Percentiles rank a stretch among this genome's conserved stretches.
Evolutionary conservation across 139 green algal species (phyloP).

Genomic region (Chlamydomonas asymmetrica): DNA sequence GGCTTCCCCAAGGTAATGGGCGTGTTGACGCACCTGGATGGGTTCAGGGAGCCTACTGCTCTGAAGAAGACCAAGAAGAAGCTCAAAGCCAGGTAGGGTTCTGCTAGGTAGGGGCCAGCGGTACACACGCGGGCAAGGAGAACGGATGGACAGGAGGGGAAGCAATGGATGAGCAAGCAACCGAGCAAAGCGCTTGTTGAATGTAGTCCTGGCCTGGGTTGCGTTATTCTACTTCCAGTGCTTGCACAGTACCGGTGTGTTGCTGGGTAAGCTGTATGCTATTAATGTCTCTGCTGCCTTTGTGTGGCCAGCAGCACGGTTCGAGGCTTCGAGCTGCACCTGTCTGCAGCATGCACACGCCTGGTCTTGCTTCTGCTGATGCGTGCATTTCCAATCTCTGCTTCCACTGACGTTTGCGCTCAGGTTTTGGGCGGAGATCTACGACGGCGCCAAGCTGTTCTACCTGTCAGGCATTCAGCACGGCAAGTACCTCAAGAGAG

Average conservation of each 20-base stretch:
- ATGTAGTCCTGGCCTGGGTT: not conserved
- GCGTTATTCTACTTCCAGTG: not conserved
- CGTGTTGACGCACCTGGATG: conserved; percentile 97
- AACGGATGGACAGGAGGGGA: not conserved
- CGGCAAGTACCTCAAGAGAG: conserved; percentile 55
- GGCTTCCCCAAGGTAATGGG: conserved; percentile 98
- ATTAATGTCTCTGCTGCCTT: no score
- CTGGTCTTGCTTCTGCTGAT: not conserved
- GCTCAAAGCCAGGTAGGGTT: conserved; percentile 76
- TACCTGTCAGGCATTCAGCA: conserved; percentile 91
- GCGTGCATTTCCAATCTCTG: not conserved
- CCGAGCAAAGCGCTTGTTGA: no score
- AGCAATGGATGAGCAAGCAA: no score
- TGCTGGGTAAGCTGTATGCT: no score
- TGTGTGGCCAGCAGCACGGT: no score
- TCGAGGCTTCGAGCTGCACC: no score
- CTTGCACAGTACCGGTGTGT: not conserved
- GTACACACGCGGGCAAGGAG: not conserved
- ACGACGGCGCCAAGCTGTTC: conserved; percentile 98
- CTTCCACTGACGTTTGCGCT: conserved; percentile 31
- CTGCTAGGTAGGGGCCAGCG: not conserved
- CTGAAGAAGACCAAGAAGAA: conserved; percentile 95
- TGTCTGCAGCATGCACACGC: no score
- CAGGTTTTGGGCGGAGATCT: conserved; percentile 97
- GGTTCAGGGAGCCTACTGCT: conserved; percentile 80